These are phyloP conservation scores for Clavispora fructus DNA, from an alignment of 805 yeast genomes.

Conservation along the genomic window DNA sequence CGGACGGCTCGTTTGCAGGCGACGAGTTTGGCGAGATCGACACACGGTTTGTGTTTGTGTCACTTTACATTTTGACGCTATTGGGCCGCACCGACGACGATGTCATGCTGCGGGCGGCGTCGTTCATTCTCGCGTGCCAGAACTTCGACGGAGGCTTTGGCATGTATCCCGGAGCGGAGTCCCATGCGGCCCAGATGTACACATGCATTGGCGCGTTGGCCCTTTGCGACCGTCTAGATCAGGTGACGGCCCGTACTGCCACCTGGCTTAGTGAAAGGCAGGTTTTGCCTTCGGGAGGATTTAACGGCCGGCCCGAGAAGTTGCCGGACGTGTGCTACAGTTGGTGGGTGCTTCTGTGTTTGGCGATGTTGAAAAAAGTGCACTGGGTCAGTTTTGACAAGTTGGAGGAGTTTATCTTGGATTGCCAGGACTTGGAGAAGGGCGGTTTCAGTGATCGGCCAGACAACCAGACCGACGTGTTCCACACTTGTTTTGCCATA, in stretches of 20 bases:
- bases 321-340: slow-evolving; percentile 96
- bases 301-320: slow-evolving; percentile 95
- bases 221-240: slow-evolving; percentile 9
- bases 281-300: slow-evolving; percentile 70
- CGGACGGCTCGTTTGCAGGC: slow-evolving; percentile 79
- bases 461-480: slow-evolving; percentile 87
- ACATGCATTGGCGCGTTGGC: slow-evolving; percentile 81
- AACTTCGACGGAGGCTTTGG: slow-evolving; percentile 98
- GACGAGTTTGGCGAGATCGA: slow-evolving; percentile 91
- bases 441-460: slow-evolving; percentile 96
- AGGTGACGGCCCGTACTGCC: slow-evolving; percentile 55
- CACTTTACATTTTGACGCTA: slow-evolving; percentile 66
- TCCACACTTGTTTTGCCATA: slow-evolving; percentile 85
- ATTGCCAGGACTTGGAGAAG: slow-evolving; percentile 65
- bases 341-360: slow-evolving; percentile 91
- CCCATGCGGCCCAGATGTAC: slow-evolving; percentile 89
- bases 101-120: slow-evolving; percentile 56
- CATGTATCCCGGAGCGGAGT: slow-evolving; percentile 87
- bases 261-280: slow-evolving; percentile 95
- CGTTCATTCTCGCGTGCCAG: slow-evolving; percentile 62
- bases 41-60: slow-evolving; percentile 83
- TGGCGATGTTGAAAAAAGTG: slow-evolving; percentile 58
- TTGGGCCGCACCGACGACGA: slow-evolving; percentile 57
- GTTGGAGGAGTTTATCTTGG: slow-evolving; percentile 61
- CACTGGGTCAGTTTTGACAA: slow-evolving; percentile 73